phyloP scores from a whole-genome alignment of 2,329 filamentous ascomycete genomes.

The Pseudopyricularia cyperi region DNA sequence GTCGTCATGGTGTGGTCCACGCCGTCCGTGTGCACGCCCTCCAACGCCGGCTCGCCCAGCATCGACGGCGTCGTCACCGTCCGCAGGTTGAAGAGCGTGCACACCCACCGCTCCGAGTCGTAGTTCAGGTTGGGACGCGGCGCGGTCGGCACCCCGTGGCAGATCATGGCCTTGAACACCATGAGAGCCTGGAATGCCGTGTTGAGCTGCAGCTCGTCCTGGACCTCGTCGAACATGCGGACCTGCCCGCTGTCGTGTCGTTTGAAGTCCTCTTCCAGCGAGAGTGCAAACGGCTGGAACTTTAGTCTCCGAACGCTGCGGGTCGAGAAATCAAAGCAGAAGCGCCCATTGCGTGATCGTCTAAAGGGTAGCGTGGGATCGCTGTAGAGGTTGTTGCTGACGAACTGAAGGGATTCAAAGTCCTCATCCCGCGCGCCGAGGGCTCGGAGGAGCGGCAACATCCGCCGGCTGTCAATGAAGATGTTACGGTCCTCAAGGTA shows the following conservation, averaged over 20 bases:
- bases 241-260: slow-evolving; percentile 16
- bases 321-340: slow-evolving; percentile 14
- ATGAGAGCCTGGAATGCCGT: slow-evolving; percentile 16
- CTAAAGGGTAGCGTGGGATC: slow-evolving; percentile 17
- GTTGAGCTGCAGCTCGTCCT: slow-evolving; percentile 16
- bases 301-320: slow-evolving; percentile 14
- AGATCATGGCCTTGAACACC: slow-evolving; percentile 15
- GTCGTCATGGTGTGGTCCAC: slow-evolving; percentile 20
- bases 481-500: slow-evolving; percentile 13
- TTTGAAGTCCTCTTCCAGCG: slow-evolving; percentile 16
- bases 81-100: slow-evolving; percentile 16
- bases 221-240: slow-evolving; percentile 15
- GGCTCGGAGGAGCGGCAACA: slow-evolving; percentile 11
- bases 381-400: slow-evolving; percentile 11
- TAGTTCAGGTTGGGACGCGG: slow-evolving; percentile 15
- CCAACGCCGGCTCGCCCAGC: slow-evolving; percentile 17
- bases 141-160: slow-evolving; percentile 11
- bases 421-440: slow-evolving; percentile 15
- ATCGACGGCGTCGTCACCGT: slow-evolving; percentile 15
- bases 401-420: slow-evolving; percentile 8
- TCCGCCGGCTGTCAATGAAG: slow-evolving; percentile 12
- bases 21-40: slow-evolving; percentile 19
- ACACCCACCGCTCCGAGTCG: slow-evolving; percentile 12
- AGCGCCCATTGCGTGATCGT: slow-evolving; percentile 12
- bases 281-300: slow-evolving; percentile 15